Evolutionary conservation across 2,329 filamentous ascomycete genomes (phyloP), one percentile per base, ranked within the genome.

Genomic region (Ceratocystiopsis minuta): DNA sequence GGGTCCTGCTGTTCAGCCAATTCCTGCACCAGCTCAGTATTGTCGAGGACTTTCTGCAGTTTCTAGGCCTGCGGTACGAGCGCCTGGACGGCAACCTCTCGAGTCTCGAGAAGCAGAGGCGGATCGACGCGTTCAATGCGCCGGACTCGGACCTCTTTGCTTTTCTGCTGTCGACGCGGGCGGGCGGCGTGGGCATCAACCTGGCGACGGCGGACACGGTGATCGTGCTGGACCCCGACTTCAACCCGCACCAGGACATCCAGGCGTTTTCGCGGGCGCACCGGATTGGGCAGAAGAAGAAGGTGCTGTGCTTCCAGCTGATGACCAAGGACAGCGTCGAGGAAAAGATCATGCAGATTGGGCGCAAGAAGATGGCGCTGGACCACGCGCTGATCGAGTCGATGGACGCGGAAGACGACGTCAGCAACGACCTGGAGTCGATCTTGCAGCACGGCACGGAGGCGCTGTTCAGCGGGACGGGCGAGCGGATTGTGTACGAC

Each of bases 161-260:
- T 0, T 96, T 98, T 59, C 61, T 98, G 16, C 68, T 98, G 0
- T 96, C 88, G 0, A 98, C 92, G 4, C 78, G 90, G 48, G 87
- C 92, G 16, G 90, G 90, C 42, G 90, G 92, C 53, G 88, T 98
- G 0, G 92, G 90, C 15, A 98, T 98, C 64, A 98, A 98, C 55
- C 68, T 98, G 43, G 90, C 90, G 0, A 94, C 87, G 9, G 90
- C 90, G 3, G 90, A 98, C 54, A 98, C 90, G 0, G 92, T 98
- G 46, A 95, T 98, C 49, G 95, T 98, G 49, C 75, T 96, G 50
- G 87, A 98, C 52, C 85, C 85, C 0, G 90, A 98, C 55, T 96
- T 93, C 65, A 98, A 98, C 47, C 90, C 90, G 0, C 90, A 98
- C 54, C 90, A 98, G 59, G 92, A 98, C 53, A 81, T 98, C 35